Conservation (phyloP, 306 rosid genomes). For the barrel medic (Medicago truncatula) region DNA sequence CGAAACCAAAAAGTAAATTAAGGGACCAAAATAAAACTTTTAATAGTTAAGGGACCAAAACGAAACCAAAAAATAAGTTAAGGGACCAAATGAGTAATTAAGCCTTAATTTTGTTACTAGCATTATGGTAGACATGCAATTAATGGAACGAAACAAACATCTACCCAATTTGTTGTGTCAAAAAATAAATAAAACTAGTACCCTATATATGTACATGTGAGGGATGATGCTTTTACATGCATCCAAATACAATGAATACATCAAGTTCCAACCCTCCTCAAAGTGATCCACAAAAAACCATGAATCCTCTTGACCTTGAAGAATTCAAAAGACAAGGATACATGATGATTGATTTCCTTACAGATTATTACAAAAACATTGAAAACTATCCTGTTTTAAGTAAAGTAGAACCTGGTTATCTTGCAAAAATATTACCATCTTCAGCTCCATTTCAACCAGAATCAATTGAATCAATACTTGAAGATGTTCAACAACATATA, state of each 20-base stretch:
- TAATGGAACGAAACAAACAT: too few relatives aligned
- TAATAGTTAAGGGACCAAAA: too few relatives aligned
- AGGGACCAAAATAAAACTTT: too few relatives aligned
- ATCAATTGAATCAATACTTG: constrained; percentile 57
- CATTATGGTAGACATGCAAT: too few relatives aligned
- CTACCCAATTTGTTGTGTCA: too few relatives aligned
- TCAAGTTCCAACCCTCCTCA: background rate
- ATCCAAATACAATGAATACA: background rate
- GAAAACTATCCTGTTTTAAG: constrained; percentile 54
- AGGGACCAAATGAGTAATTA: too few relatives aligned
- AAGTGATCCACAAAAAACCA: constrained; percentile 5
- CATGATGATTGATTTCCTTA: constrained; percentile 65
- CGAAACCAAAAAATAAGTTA: too few relatives aligned
- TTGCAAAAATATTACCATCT: constrained; percentile 44
- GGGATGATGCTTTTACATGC: background rate
- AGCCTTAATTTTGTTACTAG: too few relatives aligned
- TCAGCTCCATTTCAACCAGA: constrained; percentile 57
- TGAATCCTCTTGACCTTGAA: constrained; percentile 57
- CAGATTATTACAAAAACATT: constrained; percentile 55
- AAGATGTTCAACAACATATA: constrained; percentile 52
- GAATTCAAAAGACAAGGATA: constrained; percentile 68
- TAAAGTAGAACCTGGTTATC: constrained; percentile 57
- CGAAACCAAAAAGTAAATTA: too few relatives aligned
- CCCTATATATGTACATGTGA: background rate
- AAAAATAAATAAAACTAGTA: too few relatives aligned